phyloP scores from a whole-genome alignment of 192 early-diverging fungal genomes.

The Backusella morwellensis region DNA sequence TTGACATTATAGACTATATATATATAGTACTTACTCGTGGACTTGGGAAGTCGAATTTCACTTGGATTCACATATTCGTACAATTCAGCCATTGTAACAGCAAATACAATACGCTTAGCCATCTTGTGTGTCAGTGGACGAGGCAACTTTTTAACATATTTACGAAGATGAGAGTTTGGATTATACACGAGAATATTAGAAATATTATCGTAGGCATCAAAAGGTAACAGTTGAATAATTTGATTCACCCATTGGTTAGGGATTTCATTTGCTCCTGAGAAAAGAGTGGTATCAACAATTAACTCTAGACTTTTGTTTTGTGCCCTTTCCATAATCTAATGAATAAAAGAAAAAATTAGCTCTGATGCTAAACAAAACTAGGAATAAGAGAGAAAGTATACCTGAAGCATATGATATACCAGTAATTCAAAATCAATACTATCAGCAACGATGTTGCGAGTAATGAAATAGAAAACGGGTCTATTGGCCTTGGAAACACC shows the following conservation, averaged over 20 bases:
- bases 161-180: slow-evolving; percentile 74
- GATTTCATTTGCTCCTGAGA: slow-evolving; percentile 78
- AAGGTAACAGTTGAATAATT: slow-evolving; percentile 72
- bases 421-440: slow-evolving; percentile 83
- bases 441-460: slow-evolving; percentile 70
- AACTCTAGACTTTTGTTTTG: slow-evolving; percentile 74
- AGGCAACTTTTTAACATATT: slow-evolving; percentile 61
- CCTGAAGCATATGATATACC: slow-evolving; percentile 71
- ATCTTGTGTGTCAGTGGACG: slow-evolving; percentile 52
- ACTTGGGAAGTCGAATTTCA: slow-evolving; percentile 77
- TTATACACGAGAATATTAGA: slow-evolving; percentile 78
- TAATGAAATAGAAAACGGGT: slow-evolving; percentile 85
- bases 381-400: slow-evolving; percentile 32
- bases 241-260: slow-evolving; percentile 72
- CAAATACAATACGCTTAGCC: slow-evolving; percentile 67
- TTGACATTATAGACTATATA: not conserved
- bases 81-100: slow-evolving; percentile 65
- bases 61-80: slow-evolving; percentile 68
- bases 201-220: slow-evolving; percentile 61
- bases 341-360: not conserved
- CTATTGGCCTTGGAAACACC: slow-evolving; percentile 69
- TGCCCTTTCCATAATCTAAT: slow-evolving; percentile 61
- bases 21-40: slow-evolving; percentile 44
- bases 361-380: not conserved
- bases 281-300: slow-evolving; percentile 81